A percentile compares a stretch with the other conserved stretches of the same genome.
Conservation (phyloP, 2,329 filamentous ascomycete species). For the Diplodia corticola region DNA sequence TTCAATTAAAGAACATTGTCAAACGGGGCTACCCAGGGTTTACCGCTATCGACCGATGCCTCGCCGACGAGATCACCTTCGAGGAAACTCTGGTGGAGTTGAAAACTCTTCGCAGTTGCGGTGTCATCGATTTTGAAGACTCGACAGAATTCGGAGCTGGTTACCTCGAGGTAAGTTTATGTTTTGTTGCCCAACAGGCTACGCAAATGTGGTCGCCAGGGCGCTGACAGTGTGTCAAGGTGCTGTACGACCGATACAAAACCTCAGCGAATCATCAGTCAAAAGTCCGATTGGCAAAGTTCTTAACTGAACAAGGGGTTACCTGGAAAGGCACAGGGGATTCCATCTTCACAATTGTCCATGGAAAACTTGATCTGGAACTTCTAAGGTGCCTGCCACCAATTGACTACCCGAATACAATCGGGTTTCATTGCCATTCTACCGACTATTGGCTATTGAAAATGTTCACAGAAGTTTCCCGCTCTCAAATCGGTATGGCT, state of each 20-base stretch:
- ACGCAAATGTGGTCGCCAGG: too few species aligned
- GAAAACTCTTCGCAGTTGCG: neutral
- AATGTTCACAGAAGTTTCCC: neutral
- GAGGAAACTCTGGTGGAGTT: neutral
- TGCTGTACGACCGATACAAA: neutral
- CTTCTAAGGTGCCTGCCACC: neutral
- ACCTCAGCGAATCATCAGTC: neutral
- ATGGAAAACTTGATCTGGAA: neutral
- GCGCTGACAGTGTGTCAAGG: neutral
- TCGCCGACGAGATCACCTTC: neutral
- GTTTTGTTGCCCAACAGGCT: too few species aligned
- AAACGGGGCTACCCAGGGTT: neutral
- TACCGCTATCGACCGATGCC: neutral
- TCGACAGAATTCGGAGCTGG: neutral
- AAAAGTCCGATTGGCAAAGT: neutral
- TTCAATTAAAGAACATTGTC: neutral
- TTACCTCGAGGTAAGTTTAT: neutral
- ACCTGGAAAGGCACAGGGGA: neutral
- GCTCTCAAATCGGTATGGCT: neutral
- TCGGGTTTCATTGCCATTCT: neutral
- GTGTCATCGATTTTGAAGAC: neutral
- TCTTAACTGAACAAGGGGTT: neutral
- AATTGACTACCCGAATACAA: neutral
- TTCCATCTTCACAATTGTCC: too few species aligned
- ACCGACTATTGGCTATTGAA: neutral